Conservation (phyloP, 2,329 filamentous ascomycete species). For the Diplodia corticola region DNA sequence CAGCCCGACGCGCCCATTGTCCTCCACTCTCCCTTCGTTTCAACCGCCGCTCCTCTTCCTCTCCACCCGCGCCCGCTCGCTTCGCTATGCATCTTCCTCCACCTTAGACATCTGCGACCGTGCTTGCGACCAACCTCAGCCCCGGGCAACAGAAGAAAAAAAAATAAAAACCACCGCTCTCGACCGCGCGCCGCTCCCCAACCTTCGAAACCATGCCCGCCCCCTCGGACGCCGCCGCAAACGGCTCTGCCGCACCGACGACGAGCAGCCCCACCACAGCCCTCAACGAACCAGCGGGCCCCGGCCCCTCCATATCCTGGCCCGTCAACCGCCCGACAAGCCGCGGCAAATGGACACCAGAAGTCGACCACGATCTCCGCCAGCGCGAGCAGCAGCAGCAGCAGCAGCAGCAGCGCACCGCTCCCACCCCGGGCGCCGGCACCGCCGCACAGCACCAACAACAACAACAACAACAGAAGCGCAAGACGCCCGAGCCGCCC, state of each 20-base stretch:
- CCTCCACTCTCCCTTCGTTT: background rate
- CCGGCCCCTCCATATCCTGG: constrained; percentile 31
- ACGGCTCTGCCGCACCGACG: constrained; percentile 4
- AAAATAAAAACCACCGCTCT: background rate
- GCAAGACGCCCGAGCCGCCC: no score
- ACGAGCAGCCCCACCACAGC: background rate
- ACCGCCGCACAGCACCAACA: constrained; percentile 17
- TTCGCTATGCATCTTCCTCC: constrained; percentile 15
- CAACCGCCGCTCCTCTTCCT: background rate
- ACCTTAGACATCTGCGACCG: constrained; percentile 7
- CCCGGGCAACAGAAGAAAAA: background rate
- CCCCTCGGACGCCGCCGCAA: constrained; percentile 4
- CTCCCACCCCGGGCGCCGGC: no score
- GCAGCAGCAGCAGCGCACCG: background rate
- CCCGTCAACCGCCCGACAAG: constrained; percentile 32
- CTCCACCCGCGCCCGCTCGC: background rate
- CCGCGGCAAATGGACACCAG: constrained; percentile 31
- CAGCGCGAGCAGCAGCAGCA: constrained; percentile 29
- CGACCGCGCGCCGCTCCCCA: background rate
- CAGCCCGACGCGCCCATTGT: constrained; percentile 8
- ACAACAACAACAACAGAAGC: background rate
- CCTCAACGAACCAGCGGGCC: background rate
- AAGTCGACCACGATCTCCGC: constrained; percentile 33
- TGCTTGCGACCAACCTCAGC: background rate
- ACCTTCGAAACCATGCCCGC: background rate